Percentiles rank a stretch among this genome's conserved stretches.
Evolutionary conservation across 2,329 filamentous ascomycete genomes (phyloP).

Genomic region (Scytalidium lignicola): DNA sequence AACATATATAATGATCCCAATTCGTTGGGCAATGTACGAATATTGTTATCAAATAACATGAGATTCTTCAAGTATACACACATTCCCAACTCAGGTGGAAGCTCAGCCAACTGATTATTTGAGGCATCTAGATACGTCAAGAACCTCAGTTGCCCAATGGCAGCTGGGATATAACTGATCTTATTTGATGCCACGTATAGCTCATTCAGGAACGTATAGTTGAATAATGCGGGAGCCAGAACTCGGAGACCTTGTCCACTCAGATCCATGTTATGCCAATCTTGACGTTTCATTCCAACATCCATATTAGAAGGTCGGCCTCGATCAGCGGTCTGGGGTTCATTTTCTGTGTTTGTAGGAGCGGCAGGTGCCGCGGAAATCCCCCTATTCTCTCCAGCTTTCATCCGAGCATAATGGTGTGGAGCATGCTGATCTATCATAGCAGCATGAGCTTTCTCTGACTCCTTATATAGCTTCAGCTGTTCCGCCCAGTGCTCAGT

Average conservation of each 20-base stretch:
- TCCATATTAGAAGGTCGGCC: conserved; percentile 59
- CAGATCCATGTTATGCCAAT: conserved; percentile 91
- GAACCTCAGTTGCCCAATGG: conserved; percentile 77
- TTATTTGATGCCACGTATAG: conserved; percentile 94
- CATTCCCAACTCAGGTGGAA: conserved; percentile 94
- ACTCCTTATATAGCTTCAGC: conserved; percentile 71
- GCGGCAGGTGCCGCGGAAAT: conserved; percentile 46
- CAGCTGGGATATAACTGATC: conserved; percentile 69
- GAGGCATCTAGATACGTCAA: conserved; percentile 83
- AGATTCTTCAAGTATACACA: conserved; percentile 86
- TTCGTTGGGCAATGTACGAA: conserved; percentile 76
- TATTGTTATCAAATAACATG: conserved; percentile 84
- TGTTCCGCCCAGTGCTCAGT: conserved; percentile 85
- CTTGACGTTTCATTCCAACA: conserved; percentile 63
- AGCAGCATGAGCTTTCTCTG: conserved; percentile 66
- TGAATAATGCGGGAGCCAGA: conserved; percentile 73
- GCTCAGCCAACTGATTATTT: conserved; percentile 73
- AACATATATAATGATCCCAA: conserved; percentile 84
- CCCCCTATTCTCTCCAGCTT: conserved; percentile 65
- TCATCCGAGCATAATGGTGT: conserved; percentile 67
- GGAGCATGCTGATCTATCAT: conserved; percentile 63
- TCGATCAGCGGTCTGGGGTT: conserved; percentile 52
- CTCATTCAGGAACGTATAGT: conserved; percentile 84
- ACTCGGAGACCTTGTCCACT: conserved; percentile 92
- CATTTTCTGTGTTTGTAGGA: conserved; percentile 31